Evolutionary conservation across 805 yeast species (phyloP).

Genomic region (Candida chilensis): DNA sequence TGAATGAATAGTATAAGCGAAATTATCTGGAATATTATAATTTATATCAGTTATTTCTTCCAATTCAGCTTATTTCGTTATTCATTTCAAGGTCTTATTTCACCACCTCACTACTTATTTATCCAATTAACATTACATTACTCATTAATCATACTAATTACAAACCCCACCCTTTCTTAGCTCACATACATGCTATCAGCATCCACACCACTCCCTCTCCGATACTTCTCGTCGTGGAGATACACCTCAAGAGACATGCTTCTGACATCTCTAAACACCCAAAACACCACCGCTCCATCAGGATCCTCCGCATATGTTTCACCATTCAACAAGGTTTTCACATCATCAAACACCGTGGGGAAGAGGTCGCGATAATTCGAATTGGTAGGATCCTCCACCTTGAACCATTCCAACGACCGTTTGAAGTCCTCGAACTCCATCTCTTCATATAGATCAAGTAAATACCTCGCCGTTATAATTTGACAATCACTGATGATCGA

Average conservation of each 20-base stretch:
- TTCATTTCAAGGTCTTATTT: no score
- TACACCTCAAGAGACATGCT: constrained; percentile 10
- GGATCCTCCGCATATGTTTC: constrained; percentile 5
- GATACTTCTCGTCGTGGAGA: neutral
- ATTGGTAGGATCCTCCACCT: constrained; percentile 3
- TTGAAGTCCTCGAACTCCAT: constrained; percentile 14
- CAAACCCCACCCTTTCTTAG: no score
- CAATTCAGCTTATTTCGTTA: no score
- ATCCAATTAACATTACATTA: no score
- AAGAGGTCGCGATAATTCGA: neutral
- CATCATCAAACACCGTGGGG: constrained; percentile 2
- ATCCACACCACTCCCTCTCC: neutral
- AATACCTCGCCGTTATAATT: constrained; percentile 7
- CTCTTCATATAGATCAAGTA: constrained; percentile 7
- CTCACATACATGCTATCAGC: neutral
- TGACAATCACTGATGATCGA: constrained; percentile 8
- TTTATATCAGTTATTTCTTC: no score
- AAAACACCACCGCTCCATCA: constrained; percentile 12
- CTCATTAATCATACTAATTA: no score
- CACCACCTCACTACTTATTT: no score
- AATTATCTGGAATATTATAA: no score
- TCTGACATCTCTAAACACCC: constrained; percentile 14
- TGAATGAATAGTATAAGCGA: no score
- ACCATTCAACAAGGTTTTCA: constrained; percentile 2
- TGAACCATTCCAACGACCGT: constrained; percentile 7